phyloP scores from a whole-genome alignment of 2,329 filamentous ascomycete species.

The Neoscytalidium dimidiatum region DNA sequence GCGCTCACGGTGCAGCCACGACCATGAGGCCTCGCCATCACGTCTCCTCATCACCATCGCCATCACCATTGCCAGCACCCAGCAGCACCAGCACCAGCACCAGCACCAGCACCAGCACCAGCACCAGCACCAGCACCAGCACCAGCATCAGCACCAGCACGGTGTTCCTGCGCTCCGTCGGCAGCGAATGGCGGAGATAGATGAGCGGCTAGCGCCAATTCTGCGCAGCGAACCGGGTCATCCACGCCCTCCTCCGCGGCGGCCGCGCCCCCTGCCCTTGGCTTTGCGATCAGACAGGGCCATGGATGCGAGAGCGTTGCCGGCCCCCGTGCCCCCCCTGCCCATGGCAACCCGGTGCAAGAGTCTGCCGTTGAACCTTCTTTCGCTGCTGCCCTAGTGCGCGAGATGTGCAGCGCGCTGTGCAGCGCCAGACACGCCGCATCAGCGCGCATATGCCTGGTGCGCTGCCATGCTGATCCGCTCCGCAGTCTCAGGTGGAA shows the following conservation, averaged over 20 bases:
- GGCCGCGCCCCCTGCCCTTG: neutral
- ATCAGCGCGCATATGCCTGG: slow-evolving; percentile 3
- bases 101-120: too few species aligned
- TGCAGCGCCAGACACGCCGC: slow-evolving; percentile 11
- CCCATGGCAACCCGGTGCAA: slow-evolving; percentile 15
- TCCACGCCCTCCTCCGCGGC: neutral
- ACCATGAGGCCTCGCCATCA: neutral
- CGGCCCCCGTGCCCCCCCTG: neutral
- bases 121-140: too few species aligned
- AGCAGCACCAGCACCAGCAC: too few species aligned
- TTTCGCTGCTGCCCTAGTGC: slow-evolving; percentile 7
- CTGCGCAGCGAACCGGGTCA: slow-evolving; percentile 3
- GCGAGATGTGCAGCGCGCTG: slow-evolving; percentile 12
- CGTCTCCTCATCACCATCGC: too few species aligned
- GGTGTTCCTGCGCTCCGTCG: neutral
- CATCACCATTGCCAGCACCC: too few species aligned
- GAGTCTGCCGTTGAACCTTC: slow-evolving; percentile 14
- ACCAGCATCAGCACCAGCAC: too few species aligned
- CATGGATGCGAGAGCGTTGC: slow-evolving; percentile 9
- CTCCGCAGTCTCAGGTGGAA: slow-evolving; percentile 16
- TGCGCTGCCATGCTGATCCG: slow-evolving; percentile 12
- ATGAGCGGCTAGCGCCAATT: neutral
- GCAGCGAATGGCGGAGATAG: slow-evolving; percentile 4
- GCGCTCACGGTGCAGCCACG: neutral
- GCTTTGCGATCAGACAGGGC: slow-evolving; percentile 1